Evolutionary conservation across 2,329 filamentous ascomycete genomes (phyloP).

Genomic region (Diaporthe aspalathi): DNA sequence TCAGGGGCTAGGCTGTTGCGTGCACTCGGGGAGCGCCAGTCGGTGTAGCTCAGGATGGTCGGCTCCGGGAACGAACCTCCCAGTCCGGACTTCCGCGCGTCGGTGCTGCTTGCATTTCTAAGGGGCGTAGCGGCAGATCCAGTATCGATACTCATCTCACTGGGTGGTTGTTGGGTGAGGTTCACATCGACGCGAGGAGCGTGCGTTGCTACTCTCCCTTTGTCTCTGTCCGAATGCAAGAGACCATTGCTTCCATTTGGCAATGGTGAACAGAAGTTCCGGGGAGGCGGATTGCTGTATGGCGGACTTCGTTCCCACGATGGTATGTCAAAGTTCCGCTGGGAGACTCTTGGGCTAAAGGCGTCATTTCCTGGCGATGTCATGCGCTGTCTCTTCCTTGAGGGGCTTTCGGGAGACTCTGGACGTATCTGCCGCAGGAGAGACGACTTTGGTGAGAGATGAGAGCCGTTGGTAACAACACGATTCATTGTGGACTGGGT

Average conservation of each 20-base stretch:
- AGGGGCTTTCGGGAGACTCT: constrained; percentile 21
- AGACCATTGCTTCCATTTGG: constrained; percentile 13
- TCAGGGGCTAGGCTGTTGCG: constrained; percentile 12
- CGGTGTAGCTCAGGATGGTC: constrained; percentile 11
- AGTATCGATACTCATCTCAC: neutral
- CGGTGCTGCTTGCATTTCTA: constrained; percentile 2
- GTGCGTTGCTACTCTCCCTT: neutral
- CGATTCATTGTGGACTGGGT: constrained; percentile 7
- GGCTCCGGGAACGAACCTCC: constrained; percentile 4
- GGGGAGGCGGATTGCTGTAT: neutral
- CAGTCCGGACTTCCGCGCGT: neutral
- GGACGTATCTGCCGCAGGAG: constrained; percentile 15
- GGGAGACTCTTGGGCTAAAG: constrained; percentile 9
- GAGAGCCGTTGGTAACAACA: constrained; percentile 14
- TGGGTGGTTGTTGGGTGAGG: neutral
- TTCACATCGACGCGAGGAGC: constrained; percentile 1
- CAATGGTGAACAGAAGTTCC: constrained; percentile 9
- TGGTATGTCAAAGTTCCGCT: constrained; percentile 21
- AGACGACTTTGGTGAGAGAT: neutral
- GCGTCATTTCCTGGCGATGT: constrained; percentile 29
- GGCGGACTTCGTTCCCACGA: constrained; percentile 12
- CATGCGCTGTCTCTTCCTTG: constrained; percentile 36
- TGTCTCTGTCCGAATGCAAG: constrained; percentile 13
- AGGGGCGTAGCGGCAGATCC: neutral
- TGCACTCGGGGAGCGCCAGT: constrained; percentile 15